Conservation (phyloP, 805 yeast genomes). For the Nakazawaea populi region DNA sequence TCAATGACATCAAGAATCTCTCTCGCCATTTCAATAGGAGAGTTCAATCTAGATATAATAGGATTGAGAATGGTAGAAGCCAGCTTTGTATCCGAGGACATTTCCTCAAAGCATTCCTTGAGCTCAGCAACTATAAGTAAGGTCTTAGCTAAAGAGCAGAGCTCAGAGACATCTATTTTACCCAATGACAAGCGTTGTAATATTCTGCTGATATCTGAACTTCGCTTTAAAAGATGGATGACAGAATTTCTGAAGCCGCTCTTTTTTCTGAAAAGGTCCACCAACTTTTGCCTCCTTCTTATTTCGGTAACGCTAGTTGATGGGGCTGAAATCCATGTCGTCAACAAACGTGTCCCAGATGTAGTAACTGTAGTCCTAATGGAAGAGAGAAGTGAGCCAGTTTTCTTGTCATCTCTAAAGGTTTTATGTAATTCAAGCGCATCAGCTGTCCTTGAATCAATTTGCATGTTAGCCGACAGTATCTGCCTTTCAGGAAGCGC, state of each 20-base stretch:
- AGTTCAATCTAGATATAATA: slow-evolving; percentile 23
- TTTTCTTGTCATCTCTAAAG: slow-evolving; percentile 46
- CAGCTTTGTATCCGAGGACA: slow-evolving; percentile 16
- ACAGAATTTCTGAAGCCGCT: slow-evolving; percentile 23
- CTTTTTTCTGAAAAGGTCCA: slow-evolving; percentile 34
- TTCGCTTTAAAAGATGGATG: slow-evolving; percentile 31
- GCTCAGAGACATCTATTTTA: slow-evolving; percentile 23
- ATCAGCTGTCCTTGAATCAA: slow-evolving; percentile 74
- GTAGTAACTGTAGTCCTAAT: slow-evolving; percentile 72
- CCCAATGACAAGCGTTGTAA: slow-evolving; percentile 50
- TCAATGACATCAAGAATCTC: slow-evolving; percentile 37
- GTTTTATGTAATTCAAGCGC: slow-evolving; percentile 68
- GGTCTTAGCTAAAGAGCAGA: slow-evolving; percentile 20
- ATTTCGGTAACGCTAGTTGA: slow-evolving; percentile 55
- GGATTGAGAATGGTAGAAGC: slow-evolving; percentile 20
- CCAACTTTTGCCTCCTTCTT: slow-evolving; percentile 45
- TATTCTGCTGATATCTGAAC: slow-evolving; percentile 55
- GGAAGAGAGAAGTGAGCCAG: slow-evolving; percentile 67
- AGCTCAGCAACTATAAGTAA: slow-evolving; percentile 4
- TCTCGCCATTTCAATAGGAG: slow-evolving; percentile 35
- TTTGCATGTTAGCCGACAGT: slow-evolving; percentile 54
- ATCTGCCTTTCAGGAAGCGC: slow-evolving; percentile 60
- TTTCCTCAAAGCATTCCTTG: not conserved
- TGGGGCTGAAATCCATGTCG: slow-evolving; percentile 82
- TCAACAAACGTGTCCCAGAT: slow-evolving; percentile 74